These are phyloP conservation scores for Xylaria sp. DNA, from an alignment of 2,329 filamentous ascomycete species.

Conservation along the genomic window DNA sequence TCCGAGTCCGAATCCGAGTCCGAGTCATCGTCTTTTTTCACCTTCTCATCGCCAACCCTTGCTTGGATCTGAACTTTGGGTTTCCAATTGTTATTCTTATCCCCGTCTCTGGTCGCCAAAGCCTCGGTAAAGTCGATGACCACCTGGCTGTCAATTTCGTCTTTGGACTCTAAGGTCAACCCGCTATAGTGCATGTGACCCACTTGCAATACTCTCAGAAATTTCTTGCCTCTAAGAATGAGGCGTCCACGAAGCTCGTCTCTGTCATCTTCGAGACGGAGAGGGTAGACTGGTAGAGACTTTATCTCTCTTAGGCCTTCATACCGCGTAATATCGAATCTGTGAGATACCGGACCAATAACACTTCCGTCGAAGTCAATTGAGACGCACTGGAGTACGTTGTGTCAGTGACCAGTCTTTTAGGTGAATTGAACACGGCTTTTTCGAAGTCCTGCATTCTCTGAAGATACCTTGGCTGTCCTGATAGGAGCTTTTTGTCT, in stretches of 20 bases:
- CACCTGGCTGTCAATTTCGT: slow-evolving; percentile 48
- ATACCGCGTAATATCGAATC: slow-evolving; percentile 8
- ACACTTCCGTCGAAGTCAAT: neutral
- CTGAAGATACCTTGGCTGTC: too few species aligned
- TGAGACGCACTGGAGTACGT: too few species aligned
- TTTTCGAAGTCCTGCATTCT: too few species aligned
- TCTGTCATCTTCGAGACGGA: neutral
- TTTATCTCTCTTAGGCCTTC: neutral
- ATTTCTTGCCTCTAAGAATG: slow-evolving; percentile 28
- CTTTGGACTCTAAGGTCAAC: slow-evolving; percentile 35
- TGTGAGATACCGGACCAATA: slow-evolving; percentile 7
- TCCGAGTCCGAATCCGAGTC: too few species aligned
- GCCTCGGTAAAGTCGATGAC: slow-evolving; percentile 47
- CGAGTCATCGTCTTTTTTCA: too few species aligned
- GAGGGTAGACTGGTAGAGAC: slow-evolving; percentile 3
- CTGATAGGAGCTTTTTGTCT: too few species aligned
- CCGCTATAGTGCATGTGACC: slow-evolving; percentile 47
- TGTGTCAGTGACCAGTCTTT: too few species aligned
- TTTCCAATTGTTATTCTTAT: slow-evolving; percentile 26
- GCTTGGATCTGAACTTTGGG: neutral
- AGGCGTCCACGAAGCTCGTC: slow-evolving; percentile 3
- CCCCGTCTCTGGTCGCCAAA: slow-evolving; percentile 18
- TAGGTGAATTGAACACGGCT: too few species aligned
- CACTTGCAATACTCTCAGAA: slow-evolving; percentile 22
- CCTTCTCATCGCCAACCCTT: too few species aligned